Evolutionary conservation across 371 early-diverging fungal genomes (phyloP), one percentile per base, ranked within the genome.

Genomic region (Haplosporangium sp.): DNA sequence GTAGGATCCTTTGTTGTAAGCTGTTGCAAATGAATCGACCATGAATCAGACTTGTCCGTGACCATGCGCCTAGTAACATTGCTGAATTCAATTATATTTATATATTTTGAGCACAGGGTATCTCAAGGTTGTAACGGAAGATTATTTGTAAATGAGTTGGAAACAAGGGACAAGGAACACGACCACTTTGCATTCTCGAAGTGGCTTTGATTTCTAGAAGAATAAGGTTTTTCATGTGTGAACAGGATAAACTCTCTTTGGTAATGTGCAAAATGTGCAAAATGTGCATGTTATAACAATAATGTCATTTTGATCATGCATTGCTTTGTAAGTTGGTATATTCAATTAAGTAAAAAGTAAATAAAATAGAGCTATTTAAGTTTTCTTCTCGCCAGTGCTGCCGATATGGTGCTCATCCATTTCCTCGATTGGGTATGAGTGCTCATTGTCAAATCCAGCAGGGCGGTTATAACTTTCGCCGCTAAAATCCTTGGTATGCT

Each of bases 401-500:
- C 17, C 39, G 15, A 59, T 59, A 15, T 39, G 63, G 10, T 61
- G 37, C 40, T 19, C 37, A 37, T 44, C 63, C 45, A 56, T 39
- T 10, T 53, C 45, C 47, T 27, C 55, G 17, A 74, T 17, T 17
- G 50, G 47, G 39, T 52, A 55, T 4, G 55, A 10, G 42, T 57
- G 63, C 34, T 74, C 75, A 4, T 40, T n/a, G 15, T 65, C 75
- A 38, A 69, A 69, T 2, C 37, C 70, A 15, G 27, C 17, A 2
- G 71, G 74, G 19, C 42, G 69, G 5, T 17, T 44, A 38, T 47
- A 37, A 11, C 55, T 48, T 48, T 13, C 53, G 9, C n/a, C 52
- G 10, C 69, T 70, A 61, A 58, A 20, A 7, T 75, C 76, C 35
- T 59, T 75, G 35, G 47, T 13, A 39, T 68, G 68, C 27, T 27